Base-by-base conservation (phyloP, 169 alveolate species). In the Cryptosporidium ubiquitum region DNA sequence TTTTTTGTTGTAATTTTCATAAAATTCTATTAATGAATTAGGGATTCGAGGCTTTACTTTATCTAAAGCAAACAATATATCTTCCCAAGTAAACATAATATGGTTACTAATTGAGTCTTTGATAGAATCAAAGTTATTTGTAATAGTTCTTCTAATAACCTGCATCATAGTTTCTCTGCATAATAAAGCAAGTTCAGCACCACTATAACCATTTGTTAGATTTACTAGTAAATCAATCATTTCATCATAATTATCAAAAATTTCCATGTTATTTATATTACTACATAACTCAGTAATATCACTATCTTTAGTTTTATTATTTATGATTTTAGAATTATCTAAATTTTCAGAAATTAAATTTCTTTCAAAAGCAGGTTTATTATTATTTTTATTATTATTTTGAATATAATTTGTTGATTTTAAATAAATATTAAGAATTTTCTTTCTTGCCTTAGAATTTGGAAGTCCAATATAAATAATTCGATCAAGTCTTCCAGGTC, bases 401-500 rank as follows among this genome's bases (percentile, higher is more conserved):
- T 47, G 55, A 47, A 47, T 47, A 47, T 55, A 57, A 68, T 79
- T 58, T 47, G 26, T 42, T 9, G 70, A 5, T 16, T 68, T 51
- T 31, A 66, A 70, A 37, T 57, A 70, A 26, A 75, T 85, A 84
- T 93, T 92, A 57, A 97, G 95, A 1, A 99, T 99, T 52, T 96
- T 94, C 68, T 93, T 93, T 70, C 99, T 93, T 2, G 99, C 98
- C 18, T 91, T 95, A 51, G 85, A 60, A 94, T 97, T 98, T 5
- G 99, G 99, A 39, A 98, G 97, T 6, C 99, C 99, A 35, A 99
- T 98, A 91, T 98, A 96, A 31, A 99, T 97, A 51, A 98, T 94
- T 64, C 99, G 95, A 92, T 99, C 99, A 70, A 99, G 97, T 69
- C 99, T 94, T 10, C 99, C 99, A 10, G 99, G 99, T 71, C 99